These are phyloP conservation scores for Arabidopsis suecica DNA, from an alignment of 345 rosid species.

Conservation along the genomic window DNA sequence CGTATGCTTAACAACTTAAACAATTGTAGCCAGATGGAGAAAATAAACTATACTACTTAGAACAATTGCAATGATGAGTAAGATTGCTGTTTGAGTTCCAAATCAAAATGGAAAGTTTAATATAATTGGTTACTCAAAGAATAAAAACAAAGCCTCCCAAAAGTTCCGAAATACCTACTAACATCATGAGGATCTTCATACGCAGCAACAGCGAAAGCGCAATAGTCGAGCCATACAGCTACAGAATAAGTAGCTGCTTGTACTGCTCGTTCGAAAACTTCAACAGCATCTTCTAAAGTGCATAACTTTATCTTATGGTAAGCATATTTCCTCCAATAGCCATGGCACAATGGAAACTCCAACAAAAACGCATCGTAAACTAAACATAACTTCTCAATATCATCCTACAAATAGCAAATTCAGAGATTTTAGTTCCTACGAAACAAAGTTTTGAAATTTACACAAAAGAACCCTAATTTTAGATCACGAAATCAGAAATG, in stretches of 20 bases:
- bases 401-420: conserved; percentile 61
- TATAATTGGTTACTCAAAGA: background rate
- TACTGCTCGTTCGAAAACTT: conserved; percentile 77
- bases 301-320: conserved; percentile 61
- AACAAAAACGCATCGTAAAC: conserved; percentile 81
- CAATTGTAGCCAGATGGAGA: background rate
- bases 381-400: conserved; percentile 58
- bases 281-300: conserved; percentile 62
- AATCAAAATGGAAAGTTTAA: background rate
- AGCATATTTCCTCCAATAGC: conserved; percentile 89
- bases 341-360: conserved; percentile 82
- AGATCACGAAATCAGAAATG: background rate
- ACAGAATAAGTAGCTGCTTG: conserved; percentile 73
- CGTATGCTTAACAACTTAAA: background rate
- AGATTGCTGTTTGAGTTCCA: background rate
- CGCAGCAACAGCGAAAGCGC: conserved; percentile 57
- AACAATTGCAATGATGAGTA: conserved; percentile 6
- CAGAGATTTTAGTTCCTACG: background rate
- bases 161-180: conserved; percentile 61
- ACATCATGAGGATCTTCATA: conserved; percentile 75
- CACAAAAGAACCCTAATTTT: background rate
- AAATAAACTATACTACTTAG: background rate
- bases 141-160: conserved; percentile 15
- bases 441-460: background rate
- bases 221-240: conserved; percentile 79